Evolutionary conservation across 208 protist species (phyloP).

Genomic region (Crithidia bombi): DNA sequence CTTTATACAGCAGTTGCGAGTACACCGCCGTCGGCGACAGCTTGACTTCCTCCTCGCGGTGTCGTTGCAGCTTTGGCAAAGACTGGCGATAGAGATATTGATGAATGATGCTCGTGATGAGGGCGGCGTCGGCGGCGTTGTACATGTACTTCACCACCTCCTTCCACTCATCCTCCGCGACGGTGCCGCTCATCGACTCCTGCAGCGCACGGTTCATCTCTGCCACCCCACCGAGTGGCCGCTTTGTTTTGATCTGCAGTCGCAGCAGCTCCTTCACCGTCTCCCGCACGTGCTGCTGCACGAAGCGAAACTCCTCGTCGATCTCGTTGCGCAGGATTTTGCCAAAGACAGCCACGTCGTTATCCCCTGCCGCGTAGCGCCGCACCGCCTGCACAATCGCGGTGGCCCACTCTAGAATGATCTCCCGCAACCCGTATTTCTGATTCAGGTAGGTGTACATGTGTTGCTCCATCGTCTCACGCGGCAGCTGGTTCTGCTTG

Average conservation of each 20-base stretch:
- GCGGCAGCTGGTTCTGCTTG: conserved; percentile 63
- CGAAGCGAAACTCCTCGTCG: conserved; percentile 92
- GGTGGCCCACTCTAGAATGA: conserved; percentile 84
- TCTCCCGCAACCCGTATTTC: conserved; percentile 83
- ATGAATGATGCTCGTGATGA: conserved; percentile 66
- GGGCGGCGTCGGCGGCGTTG: conserved; percentile 72
- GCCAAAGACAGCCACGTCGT: conserved; percentile 91
- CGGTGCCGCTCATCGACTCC: conserved; percentile 46
- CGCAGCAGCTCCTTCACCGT: conserved; percentile 86
- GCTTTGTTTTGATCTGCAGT: conserved; percentile 60
- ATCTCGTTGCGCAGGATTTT: conserved; percentile 92
- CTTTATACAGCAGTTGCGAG: conserved; percentile 54
- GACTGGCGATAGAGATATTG: conserved; percentile 52
- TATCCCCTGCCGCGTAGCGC: conserved; percentile 76
- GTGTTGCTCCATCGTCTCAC: conserved; percentile 94
- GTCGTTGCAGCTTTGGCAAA: conserved; percentile 30
- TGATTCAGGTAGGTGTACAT: conserved; percentile 93
- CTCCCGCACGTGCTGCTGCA: conserved; percentile 85
- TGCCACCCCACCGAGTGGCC: conserved; percentile 45
- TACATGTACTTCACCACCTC: conserved; percentile 91
- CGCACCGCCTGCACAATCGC: conserved; percentile 79
- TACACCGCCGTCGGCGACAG: conserved; percentile 23
- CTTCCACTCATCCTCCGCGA: conserved; percentile 84
- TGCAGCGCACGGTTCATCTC: conserved; percentile 66
- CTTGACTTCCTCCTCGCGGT: conserved; percentile 13